phyloP scores from a whole-genome alignment of 768 basidiomycete species.

The Dioszegia hungarica region DNA sequence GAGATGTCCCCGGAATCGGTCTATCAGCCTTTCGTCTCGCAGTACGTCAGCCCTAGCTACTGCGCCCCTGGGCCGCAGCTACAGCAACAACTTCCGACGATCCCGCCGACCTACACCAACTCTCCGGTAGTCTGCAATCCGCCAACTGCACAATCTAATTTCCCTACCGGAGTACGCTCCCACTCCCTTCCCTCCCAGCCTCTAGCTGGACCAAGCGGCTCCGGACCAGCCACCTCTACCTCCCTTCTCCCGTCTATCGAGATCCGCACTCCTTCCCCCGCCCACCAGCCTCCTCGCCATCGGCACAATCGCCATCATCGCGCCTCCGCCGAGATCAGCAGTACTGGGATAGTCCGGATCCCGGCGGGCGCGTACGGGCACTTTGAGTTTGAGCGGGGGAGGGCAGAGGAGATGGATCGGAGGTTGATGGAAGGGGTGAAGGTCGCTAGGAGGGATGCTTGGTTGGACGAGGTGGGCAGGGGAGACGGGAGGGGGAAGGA shows the following conservation, averaged over 20 bases:
- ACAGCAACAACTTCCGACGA: too few relatives aligned
- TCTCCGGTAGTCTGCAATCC: too few relatives aligned
- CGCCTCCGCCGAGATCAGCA: background rate
- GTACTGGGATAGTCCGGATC: background rate
- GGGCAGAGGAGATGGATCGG: conserved; percentile 1
- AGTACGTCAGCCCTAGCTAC: background rate
- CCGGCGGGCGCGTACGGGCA: background rate
- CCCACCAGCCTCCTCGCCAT: background rate
- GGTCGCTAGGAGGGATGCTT: conserved; percentile 1
- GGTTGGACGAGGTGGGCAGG: background rate
- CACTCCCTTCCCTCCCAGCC: background rate
- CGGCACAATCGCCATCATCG: background rate
- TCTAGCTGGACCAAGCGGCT: background rate
- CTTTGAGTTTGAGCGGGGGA: background rate
- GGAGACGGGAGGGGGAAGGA: too few relatives aligned
- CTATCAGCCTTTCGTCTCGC: background rate
- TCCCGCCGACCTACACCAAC: too few relatives aligned
- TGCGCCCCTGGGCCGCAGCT: background rate
- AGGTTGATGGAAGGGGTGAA: conserved; percentile 2
- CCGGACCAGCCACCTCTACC: background rate
- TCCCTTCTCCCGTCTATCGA: background rate
- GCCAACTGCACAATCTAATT: background rate
- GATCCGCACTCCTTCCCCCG: background rate
- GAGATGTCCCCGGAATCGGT: background rate
- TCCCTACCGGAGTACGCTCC: background rate